These are phyloP conservation scores for Boletus sp. DNA, from an alignment of 768 basidiomycete species.

Conservation along the genomic window DNA sequence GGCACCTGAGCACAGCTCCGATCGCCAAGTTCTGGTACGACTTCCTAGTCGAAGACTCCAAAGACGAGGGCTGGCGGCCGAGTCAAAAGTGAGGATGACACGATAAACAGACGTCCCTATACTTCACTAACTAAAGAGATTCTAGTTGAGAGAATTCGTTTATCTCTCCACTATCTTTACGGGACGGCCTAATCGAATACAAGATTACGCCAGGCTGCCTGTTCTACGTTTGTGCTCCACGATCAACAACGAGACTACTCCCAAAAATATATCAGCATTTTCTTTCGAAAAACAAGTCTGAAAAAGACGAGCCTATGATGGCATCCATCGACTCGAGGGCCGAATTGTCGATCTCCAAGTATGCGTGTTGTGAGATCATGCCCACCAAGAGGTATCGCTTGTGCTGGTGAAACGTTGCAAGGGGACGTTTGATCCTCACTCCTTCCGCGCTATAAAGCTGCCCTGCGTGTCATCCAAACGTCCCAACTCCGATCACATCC, in stretches of 20 bases:
- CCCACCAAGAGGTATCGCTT: slow-evolving; percentile 34
- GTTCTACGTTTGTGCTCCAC: slow-evolving; percentile 29
- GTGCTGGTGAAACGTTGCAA: slow-evolving; percentile 35
- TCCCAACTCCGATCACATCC: neutral
- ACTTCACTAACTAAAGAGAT: slow-evolving; percentile 5
- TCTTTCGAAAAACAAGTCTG: neutral
- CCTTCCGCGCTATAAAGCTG: slow-evolving; percentile 30
- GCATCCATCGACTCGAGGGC: slow-evolving; percentile 33
- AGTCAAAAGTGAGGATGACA: slow-evolving; percentile 29
- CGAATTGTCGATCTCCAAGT: slow-evolving; percentile 34
- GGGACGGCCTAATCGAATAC: neutral
- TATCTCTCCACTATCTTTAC: neutral
- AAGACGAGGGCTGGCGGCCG: slow-evolving; percentile 64
- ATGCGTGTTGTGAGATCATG: slow-evolving; percentile 35
- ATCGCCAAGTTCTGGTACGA: slow-evolving; percentile 80
- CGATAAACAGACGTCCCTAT: neutral
- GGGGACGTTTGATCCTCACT: slow-evolving; percentile 23
- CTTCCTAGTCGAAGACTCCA: slow-evolving; percentile 74
- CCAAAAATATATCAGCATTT: neutral
- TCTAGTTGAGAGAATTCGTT: slow-evolving; percentile 14
- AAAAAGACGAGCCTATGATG: slow-evolving; percentile 31
- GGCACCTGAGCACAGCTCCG: slow-evolving; percentile 85
- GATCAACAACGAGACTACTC: slow-evolving; percentile 32
- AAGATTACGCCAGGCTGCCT: slow-evolving; percentile 5
- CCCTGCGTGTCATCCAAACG: neutral